Conservation (phyloP, 192 early-diverging fungal species). For the Phycomyces blakesleeanus region DNA sequence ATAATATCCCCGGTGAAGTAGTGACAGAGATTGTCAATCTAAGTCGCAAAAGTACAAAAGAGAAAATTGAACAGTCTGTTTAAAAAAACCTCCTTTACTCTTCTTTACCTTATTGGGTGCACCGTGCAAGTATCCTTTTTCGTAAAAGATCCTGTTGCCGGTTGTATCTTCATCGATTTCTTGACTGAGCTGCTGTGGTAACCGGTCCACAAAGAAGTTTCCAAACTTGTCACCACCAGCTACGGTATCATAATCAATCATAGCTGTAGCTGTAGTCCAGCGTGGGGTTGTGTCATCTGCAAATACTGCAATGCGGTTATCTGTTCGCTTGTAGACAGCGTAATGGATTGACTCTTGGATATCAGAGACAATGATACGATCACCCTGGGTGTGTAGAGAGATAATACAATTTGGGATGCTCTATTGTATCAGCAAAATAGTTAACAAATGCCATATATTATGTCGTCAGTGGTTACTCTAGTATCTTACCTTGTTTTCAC, state of each 20-base stretch:
- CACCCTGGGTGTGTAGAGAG: slow-evolving; percentile 70
- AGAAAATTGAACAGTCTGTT: too few species aligned
- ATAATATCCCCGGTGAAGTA: slow-evolving; percentile 88
- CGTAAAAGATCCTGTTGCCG: slow-evolving; percentile 75
- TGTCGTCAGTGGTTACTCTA: too few species aligned
- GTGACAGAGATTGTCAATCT: slow-evolving; percentile 66
- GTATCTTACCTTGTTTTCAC: slow-evolving; percentile 68
- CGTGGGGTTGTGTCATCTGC: slow-evolving; percentile 91
- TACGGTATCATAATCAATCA: slow-evolving; percentile 93
- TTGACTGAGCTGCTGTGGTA: slow-evolving; percentile 58
- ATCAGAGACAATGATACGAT: slow-evolving; percentile 83
- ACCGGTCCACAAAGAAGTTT: slow-evolving; percentile 77
- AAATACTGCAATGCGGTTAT: slow-evolving; percentile 86
- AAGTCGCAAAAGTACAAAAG: too few species aligned
- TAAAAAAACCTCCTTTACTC: neutral
- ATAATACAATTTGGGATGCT: slow-evolving; percentile 73
- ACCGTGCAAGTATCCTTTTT: slow-evolving; percentile 78
- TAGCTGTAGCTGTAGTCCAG: slow-evolving; percentile 73
- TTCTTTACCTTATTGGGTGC: slow-evolving; percentile 74
- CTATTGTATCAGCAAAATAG: slow-evolving; percentile 13
- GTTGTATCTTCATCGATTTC: slow-evolving; percentile 87
- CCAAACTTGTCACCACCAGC: slow-evolving; percentile 97
- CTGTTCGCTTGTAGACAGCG: slow-evolving; percentile 61
- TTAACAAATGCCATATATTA: too few species aligned
- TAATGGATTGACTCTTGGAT: slow-evolving; percentile 85